Evolutionary conservation across 2,329 filamentous ascomycete genomes (phyloP), one percentile per base, ranked within the genome.

Genomic region (Rhynchosporium secalis): DNA sequence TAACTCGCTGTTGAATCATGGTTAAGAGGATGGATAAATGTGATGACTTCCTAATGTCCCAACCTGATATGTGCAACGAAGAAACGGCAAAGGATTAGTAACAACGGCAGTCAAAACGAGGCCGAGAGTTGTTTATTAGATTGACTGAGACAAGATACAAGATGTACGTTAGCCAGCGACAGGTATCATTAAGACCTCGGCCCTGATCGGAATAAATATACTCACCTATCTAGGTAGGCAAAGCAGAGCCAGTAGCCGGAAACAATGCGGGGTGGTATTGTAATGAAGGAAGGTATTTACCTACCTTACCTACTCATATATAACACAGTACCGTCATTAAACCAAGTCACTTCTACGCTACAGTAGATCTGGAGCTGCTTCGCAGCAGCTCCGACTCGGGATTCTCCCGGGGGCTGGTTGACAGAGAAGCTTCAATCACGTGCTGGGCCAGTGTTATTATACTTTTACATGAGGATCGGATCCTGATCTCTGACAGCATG

Each of bases 1-100:
- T 28, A 12, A 60, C 20, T 36, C 46, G 62, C 49, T 46, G 61
- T 51, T 58, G 56, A 62, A 63, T 58, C 65, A 66, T 66, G 51
- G 15, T 52, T 40, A 12, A 15, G 33, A 33, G 8, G 20, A 8
- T 5, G 3, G 33, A n/a, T 8, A 38, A 26, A 38, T 8, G 5
- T 8, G 36, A 54, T 31, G 40, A 54, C 20, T 41, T 54, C 40
- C 20, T 41, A 33, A 54, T 54, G 20, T 54, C 51, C 40, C 33
- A 15, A 54, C 36, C 26, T 52, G n/a, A 38, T 12, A 52, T 40
- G 5, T 38, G 15, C 20, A 52, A 3, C 15, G n/a, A 8, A 52
- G 2, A 26, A 8, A 40, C 28, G 40, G 38, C 51, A 54, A 29
- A 4, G 15, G n/a, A 26, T n/a, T 54, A 54, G 36, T 26, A 2